Evolutionary conservation across 768 basidiomycete species (phyloP).

Genomic region (Pleurotus pulmonarius): DNA sequence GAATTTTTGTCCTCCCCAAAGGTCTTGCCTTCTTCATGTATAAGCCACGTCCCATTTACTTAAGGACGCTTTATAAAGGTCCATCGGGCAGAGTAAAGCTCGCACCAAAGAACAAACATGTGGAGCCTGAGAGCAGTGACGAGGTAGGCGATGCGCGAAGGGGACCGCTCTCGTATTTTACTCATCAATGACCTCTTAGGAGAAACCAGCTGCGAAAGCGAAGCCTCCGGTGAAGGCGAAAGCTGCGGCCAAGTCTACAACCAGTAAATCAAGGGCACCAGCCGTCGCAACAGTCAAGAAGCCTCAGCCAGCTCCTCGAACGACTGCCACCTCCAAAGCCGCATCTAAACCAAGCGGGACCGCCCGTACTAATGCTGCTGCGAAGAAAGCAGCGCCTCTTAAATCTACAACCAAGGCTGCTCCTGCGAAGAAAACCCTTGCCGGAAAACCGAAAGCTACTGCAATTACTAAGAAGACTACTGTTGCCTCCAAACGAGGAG

Average conservation of each 20-base stretch:
- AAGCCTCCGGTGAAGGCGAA: slow-evolving; percentile 39
- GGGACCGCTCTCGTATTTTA: no score
- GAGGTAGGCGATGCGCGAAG: slow-evolving; percentile 30
- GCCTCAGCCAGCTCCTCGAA: slow-evolving; percentile 15
- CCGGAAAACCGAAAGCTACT: slow-evolving; percentile 31
- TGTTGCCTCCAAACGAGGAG: slow-evolving; percentile 29
- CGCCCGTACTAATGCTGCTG: slow-evolving; percentile 16
- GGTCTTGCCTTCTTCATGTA: slow-evolving; percentile 36
- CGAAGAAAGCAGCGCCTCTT: slow-evolving; percentile 22
- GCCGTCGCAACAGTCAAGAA: slow-evolving; percentile 13
- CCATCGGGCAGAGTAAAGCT: slow-evolving; percentile 75
- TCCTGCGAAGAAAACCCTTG: slow-evolving; percentile 29
- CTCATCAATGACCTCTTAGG: slow-evolving; percentile 11
- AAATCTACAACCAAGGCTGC: slow-evolving; percentile 25
- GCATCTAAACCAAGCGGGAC: slow-evolving; percentile 24
- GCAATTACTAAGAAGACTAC: slow-evolving; percentile 32
- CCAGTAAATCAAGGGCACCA: slow-evolving; percentile 11
- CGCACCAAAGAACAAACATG: slow-evolving; percentile 41
- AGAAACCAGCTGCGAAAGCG: slow-evolving; percentile 18
- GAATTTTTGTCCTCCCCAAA: slow-evolving; percentile 84
- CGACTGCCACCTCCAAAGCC: slow-evolving; percentile 12
- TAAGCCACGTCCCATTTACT: slow-evolving; percentile 14
- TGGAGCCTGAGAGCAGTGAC: slow-evolving; percentile 29
- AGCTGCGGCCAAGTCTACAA: slow-evolving; percentile 33
- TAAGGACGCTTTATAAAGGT: slow-evolving; percentile 32